phyloP scores from a whole-genome alignment of 2,329 filamentous ascomycete species.

The Huntiella bhutanensis region DNA sequence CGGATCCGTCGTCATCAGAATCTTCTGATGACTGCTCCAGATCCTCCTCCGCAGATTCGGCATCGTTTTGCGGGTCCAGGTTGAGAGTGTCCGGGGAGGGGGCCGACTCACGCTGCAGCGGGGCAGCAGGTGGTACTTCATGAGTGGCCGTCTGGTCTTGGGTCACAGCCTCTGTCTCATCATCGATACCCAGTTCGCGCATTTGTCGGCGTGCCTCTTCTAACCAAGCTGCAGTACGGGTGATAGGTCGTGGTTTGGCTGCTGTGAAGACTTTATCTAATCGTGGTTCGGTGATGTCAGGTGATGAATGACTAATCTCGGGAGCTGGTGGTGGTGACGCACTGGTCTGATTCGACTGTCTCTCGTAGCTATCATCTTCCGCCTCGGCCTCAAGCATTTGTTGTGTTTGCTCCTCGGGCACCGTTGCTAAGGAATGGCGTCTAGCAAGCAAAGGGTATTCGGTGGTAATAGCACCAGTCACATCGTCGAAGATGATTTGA shows the following conservation, averaged over 20 bases:
- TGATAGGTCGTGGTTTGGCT: not conserved
- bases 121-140: not conserved
- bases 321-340: slow-evolving; percentile 7
- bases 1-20: slow-evolving; percentile 1
- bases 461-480: slow-evolving; percentile 10
- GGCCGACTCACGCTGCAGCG: not conserved
- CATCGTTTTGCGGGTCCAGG: not conserved
- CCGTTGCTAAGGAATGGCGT: slow-evolving; percentile 9
- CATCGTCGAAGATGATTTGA: slow-evolving; percentile 39
- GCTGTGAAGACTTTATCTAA: not conserved
- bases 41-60: not conserved
- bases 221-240: slow-evolving; percentile 9
- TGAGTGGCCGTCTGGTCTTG: not conserved
- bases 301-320: slow-evolving; percentile 10
- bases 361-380: slow-evolving; percentile 9
- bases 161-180: slow-evolving; percentile 2
- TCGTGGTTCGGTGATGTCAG: slow-evolving; percentile 5
- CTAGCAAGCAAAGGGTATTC: slow-evolving; percentile 7
- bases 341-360: slow-evolving; percentile 2
- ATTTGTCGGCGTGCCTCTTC: slow-evolving; percentile 7
- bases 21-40: slow-evolving; percentile 2
- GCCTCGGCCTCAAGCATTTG: slow-evolving; percentile 5
- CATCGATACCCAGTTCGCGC: slow-evolving; percentile 9
- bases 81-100: slow-evolving; percentile 1
- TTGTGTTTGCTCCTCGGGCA: slow-evolving; percentile 9